These are phyloP conservation scores for Rhizopogon vesiculosus DNA, from an alignment of 768 basidiomycete genomes.

Conservation along the genomic window DNA sequence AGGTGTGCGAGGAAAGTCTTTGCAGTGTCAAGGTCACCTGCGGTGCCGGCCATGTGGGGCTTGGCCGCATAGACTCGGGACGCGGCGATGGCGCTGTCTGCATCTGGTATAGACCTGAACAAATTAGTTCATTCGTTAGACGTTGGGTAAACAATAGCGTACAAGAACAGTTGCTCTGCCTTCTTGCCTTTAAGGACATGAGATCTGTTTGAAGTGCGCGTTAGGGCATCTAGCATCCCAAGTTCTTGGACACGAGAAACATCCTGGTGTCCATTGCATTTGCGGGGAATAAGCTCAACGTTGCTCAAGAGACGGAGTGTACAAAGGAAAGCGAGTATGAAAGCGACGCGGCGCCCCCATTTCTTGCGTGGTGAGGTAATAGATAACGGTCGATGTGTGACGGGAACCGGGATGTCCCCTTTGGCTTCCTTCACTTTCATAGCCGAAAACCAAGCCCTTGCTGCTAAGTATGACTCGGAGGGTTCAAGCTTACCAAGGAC, in stretches of 20 bases:
- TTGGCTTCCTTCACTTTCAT: constrained; percentile 16
- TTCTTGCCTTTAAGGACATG: constrained; percentile 26
- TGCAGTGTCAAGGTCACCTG: constrained; percentile 52
- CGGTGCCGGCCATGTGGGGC: constrained; percentile 61
- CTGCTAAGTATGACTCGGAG: too few relatives aligned
- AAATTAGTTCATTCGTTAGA: not conserved
- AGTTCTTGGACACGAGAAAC: constrained; percentile 1
- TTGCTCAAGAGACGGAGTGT: constrained; percentile 9
- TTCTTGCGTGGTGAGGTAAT: constrained; percentile 4
- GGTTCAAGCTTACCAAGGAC: not conserved
- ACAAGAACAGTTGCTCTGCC: constrained; percentile 45
- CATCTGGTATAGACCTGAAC: constrained; percentile 45
- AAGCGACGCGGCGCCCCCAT: constrained; percentile 8
- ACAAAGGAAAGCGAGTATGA: constrained; percentile 3
- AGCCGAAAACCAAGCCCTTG: not conserved
- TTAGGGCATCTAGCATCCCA: constrained; percentile 13
- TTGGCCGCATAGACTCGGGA: constrained; percentile 48
- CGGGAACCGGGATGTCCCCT: constrained; percentile 15
- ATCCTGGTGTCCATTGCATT: not conserved
- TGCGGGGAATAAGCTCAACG: not conserved
- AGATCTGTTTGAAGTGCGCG: constrained; percentile 8
- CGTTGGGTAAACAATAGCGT: constrained; percentile 10
- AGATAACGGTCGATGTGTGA: constrained; percentile 1
- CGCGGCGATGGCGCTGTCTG: constrained; percentile 42
- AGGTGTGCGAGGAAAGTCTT: constrained; percentile 49